These are phyloP conservation scores for Neotropicomus parvogracilis DNA, from an alignment of 1,284 basidiomycete species.

Conservation along the genomic window DNA sequence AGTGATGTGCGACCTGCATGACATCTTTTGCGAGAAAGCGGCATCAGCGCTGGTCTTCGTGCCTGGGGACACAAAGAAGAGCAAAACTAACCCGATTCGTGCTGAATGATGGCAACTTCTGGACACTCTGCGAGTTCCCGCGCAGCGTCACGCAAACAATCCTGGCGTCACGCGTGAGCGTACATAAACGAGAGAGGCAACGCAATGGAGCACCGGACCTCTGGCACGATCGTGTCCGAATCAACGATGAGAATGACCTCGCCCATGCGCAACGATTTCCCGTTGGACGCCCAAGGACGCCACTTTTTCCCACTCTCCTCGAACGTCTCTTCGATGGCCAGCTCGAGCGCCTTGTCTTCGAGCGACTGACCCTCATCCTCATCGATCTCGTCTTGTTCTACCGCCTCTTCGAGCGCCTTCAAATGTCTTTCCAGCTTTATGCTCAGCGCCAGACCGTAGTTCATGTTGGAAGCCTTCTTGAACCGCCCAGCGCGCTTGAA, in stretches of 20 bases:
- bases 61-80: background rate
- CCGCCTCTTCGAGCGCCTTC: constrained; percentile 43
- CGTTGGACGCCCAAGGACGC: constrained; percentile 66
- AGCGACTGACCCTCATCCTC: constrained; percentile 38
- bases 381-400: constrained; percentile 32
- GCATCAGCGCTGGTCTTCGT: constrained; percentile 24
- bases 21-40: constrained; percentile 45
- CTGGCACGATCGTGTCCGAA: constrained; percentile 80
- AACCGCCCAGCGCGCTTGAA: constrained; percentile 82
- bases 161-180: constrained; percentile 61
- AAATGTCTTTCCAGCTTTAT: constrained; percentile 77
- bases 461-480: constrained; percentile 91
- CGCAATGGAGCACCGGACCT: constrained; percentile 18
- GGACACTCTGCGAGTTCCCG: constrained; percentile 67
- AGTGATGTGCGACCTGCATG: constrained; percentile 82
- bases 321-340: constrained; percentile 67
- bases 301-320: constrained; percentile 51
- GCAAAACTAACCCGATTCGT: constrained; percentile 57
- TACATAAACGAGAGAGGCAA: background rate
- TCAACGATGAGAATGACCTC: constrained; percentile 72
- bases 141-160: constrained; percentile 82
- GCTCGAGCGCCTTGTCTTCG: constrained; percentile 60
- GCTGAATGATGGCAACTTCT: constrained; percentile 81
- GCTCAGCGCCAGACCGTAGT: constrained; percentile 73
- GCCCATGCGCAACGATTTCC: constrained; percentile 55